Conservation (phyloP, 441 rosid genomes). For the Euphorbia celastroides region DNA sequence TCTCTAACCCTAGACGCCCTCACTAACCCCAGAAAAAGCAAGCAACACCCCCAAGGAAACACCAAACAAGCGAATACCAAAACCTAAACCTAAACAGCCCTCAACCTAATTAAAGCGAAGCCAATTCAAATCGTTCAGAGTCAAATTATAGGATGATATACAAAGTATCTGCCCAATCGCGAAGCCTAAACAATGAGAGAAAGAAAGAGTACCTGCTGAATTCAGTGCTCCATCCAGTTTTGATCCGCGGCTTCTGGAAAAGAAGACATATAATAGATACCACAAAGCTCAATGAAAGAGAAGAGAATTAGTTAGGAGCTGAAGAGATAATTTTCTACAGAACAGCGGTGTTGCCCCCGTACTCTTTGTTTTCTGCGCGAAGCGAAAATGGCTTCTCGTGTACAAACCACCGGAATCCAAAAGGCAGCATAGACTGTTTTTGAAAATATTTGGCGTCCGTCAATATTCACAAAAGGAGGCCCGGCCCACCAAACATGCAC, state of each 20-base stretch:
- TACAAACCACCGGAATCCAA: too few species aligned
- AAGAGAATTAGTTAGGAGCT: not conserved
- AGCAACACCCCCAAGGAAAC: too few species aligned
- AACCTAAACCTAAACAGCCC: conserved; percentile 1
- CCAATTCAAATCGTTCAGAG: conserved; percentile 4
- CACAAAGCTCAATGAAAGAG: not conserved
- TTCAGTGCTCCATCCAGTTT: not conserved
- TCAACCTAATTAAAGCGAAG: not conserved
- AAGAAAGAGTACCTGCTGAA: conserved; percentile 1
- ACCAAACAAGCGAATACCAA: not conserved
- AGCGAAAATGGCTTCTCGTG: conserved; percentile 8
- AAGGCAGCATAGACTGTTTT: too few species aligned
- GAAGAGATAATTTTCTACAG: not conserved
- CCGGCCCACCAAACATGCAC: too few species aligned
- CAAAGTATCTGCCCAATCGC: not conserved
- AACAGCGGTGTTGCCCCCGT: not conserved
- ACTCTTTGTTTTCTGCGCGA: not conserved
- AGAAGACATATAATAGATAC: not conserved
- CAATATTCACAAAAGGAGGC: too few species aligned
- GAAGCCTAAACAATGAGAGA: not conserved
- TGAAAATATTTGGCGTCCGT: too few species aligned
- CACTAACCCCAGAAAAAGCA: not conserved
- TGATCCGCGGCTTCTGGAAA: not conserved
- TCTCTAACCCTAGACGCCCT: not conserved
- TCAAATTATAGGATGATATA: not conserved